phyloP scores from a whole-genome alignment of 202 grass and related monocot species.

The Miscanthus sacchariflorus region DNA sequence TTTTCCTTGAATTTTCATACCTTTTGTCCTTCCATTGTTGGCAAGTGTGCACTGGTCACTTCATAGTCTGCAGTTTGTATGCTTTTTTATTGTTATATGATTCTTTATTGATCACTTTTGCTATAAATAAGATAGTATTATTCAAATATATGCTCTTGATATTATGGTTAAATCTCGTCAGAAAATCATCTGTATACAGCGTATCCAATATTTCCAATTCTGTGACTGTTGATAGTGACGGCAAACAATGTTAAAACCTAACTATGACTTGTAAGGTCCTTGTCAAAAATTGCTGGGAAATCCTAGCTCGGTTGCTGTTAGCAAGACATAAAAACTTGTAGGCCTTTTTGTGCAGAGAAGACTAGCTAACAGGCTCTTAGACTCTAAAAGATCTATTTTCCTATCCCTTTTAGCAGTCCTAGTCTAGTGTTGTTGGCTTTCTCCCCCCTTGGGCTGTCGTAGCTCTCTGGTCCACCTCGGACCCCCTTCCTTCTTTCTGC shows the following conservation, averaged over 20 bases:
- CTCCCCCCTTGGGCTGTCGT: not conserved
- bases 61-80: not conserved
- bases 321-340: not conserved
- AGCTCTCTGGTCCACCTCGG: not conserved
- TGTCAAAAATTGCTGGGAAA: not conserved
- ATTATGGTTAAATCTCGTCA: slow-evolving; percentile 20
- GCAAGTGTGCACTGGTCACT: not conserved
- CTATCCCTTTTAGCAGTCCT: not conserved
- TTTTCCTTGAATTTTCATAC: not conserved
- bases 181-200: not conserved
- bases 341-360: not conserved
- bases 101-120: not conserved
- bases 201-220: not conserved
- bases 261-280: not conserved
- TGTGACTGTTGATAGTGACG: not conserved
- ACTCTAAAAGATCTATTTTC: not conserved
- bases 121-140: not conserved
- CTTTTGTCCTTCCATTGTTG: not conserved
- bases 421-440: not conserved
- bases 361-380: not conserved
- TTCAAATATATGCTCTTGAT: slow-evolving; percentile 1
- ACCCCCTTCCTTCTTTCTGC: not conserved
- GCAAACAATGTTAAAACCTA: slow-evolving; percentile 2
- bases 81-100: not conserved
- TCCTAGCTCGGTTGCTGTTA: not conserved